Evolutionary conservation across 345 rosid species (phyloP), one percentile per base, ranked within the genome.

Genomic region (Barbarea vulgaris): DNA sequence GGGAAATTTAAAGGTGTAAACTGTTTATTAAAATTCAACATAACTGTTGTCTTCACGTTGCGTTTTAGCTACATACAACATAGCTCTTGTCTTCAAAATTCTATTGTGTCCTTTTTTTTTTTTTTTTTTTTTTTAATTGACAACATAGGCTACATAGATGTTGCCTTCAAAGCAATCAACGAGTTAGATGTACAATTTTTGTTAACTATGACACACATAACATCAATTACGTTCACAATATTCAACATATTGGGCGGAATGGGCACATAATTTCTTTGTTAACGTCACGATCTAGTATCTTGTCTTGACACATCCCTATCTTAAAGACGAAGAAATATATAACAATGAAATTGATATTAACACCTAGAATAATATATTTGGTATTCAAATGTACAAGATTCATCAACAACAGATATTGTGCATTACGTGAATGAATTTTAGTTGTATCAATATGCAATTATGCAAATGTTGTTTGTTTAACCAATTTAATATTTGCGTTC

Each of bases 111-210:
- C n/a, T n/a, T n/a, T n/a, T n/a, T n/a, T n/a, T n/a, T n/a, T n/a
- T n/a, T n/a, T n/a, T n/a, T n/a, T n/a, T n/a, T 8, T 41, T 53
- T 12, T 27, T 7, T 30, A 6, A 5, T 7, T 42, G 52, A 14
- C 54, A 19, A 69, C 37, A 18, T 1, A 28, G 30, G 2, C 4
- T 27, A 27, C n/a, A n/a, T 69, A 56, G 22, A 31, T 56, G 64
- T 41, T 56, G 64, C 44, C 33, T 55, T 41, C 64, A 12, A 55
- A 44, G 44, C 65, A 69, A 69, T 70, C 65, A 57, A 58, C 25
- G 55, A 44, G 31, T 46, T 70, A 5, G 65, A 58, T 70, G 56
- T 31, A 46, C 33, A 30, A 9, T 31, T 36, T 17, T 17, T 25
- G 17, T 71, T 47, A 46, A 22, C 11, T 11, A 5, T 59, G 14